Base-by-base conservation (phyloP, 2,329 filamentous ascomycete genomes). In the Cyphellophora attinorum region DNA sequence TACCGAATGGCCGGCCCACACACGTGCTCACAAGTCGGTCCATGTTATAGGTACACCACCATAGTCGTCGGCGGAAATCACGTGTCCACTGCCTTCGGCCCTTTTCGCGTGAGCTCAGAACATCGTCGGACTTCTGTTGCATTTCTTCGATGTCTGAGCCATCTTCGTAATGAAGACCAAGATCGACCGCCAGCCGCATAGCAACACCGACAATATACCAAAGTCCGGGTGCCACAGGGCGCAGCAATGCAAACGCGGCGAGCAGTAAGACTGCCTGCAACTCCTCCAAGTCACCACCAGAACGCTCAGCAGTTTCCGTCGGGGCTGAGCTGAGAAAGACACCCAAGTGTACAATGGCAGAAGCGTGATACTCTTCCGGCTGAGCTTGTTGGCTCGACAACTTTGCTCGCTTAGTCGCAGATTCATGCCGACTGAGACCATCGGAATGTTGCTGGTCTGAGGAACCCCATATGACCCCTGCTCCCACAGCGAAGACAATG, bases 141-240 rank as follows among this genome's bases (percentile, higher is more conserved):
- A 53, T 42, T 50, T 57, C 37, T 16, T 74, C 68, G 29, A 81
- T 67, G 16, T 76, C 74, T 21, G 76, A 78, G 14, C 84, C 85
- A 47, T 95, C 89, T 57, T 96, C 91, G 47, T 89, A 86, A 57
- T 96, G 88, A 17, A 96, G 65, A 6, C 91, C 91, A 2, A 96
- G 69, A 55, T 96, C 91, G 14, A 96, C 81, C 5, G 85, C 89
- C 34, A 96, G 61, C 23, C 91, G 79, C 40, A 93, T 81, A 5
- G 89, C 89, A 28, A 95, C 88, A 8, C 91, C 91, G 40, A 93
- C 84, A 42, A 96, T 96, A 59, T 96, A 96, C 89, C 89, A 96
- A 29, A 96, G 64, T 11, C 91, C 91, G 0, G 89, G 89, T 1
- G 89, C 85, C 14, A 96, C 86, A 2, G 91, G 91, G 35, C 89